Evolutionary conservation across 768 basidiomycete species (phyloP).

Genomic region (Amanita rubescens): DNA sequence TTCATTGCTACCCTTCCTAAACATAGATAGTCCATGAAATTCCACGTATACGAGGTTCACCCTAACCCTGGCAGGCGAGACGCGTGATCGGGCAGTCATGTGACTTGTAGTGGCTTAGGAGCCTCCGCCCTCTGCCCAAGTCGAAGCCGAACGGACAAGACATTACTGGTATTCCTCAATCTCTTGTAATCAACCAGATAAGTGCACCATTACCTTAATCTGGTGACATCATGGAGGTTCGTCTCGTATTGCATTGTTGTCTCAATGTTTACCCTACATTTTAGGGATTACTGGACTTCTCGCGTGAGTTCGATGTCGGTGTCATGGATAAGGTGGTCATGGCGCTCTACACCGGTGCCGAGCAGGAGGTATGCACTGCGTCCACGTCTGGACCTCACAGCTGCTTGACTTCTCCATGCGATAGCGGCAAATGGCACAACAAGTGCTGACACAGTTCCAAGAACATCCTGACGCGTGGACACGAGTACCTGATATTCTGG

Average conservation of each 20-base stretch:
- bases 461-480: slow-evolving; percentile 97
- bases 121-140: slow-evolving; percentile 40
- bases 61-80: neutral
- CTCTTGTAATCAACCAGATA: slow-evolving; percentile 12
- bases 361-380: slow-evolving; percentile 59
- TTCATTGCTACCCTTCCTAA: no score
- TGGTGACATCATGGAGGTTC: slow-evolving; percentile 41
- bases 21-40: no score
- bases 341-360: slow-evolving; percentile 82
- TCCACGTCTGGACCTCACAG: slow-evolving; percentile 7
- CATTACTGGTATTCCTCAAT: slow-evolving; percentile 11
- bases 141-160: slow-evolving; percentile 17
- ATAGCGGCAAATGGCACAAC: slow-evolving; percentile 94
- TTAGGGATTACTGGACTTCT: slow-evolving; percentile 89
- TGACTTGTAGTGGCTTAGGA: slow-evolving; percentile 20
- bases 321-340: slow-evolving; percentile 92
- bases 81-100: slow-evolving; percentile 16
- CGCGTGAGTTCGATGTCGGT: slow-evolving; percentile 85
- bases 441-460: slow-evolving; percentile 91
- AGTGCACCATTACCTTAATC: slow-evolving; percentile 11
- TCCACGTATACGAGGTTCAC: neutral
- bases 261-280: slow-evolving; percentile 17
- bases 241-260: slow-evolving; percentile 12
- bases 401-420: slow-evolving; percentile 13
- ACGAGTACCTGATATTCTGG: slow-evolving; percentile 89